Evolutionary conservation across 345 rosid species (phyloP).

Genomic region (Bretschneidera sinensis): DNA sequence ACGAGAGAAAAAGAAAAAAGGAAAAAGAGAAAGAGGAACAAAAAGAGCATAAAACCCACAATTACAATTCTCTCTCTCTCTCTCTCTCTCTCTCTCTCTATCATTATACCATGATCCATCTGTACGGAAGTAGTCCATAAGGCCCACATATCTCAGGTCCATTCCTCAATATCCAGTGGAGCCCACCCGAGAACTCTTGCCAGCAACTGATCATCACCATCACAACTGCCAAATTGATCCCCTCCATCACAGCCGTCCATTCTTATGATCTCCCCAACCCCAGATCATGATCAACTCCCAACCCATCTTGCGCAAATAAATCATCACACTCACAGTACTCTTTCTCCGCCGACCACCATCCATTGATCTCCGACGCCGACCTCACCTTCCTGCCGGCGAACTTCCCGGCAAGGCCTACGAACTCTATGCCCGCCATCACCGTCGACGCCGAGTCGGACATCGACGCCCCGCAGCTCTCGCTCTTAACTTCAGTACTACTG

Average conservation of each 20-base stretch:
- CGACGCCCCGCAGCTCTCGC: slow-evolving; percentile 42
- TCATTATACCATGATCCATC: too few species aligned
- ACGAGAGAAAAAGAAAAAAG: too few species aligned
- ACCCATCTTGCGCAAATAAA: too few species aligned
- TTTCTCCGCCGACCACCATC: not conserved
- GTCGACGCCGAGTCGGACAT: slow-evolving; percentile 29
- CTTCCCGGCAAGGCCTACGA: slow-evolving; percentile 11
- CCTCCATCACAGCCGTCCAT: slow-evolving; percentile 22
- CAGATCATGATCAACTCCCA: too few species aligned
- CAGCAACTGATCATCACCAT: slow-evolving; percentile 36
- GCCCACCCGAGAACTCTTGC: slow-evolving; percentile 26
- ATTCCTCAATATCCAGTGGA: slow-evolving; percentile 23
- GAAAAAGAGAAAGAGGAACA: too few species aligned
- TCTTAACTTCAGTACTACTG: slow-evolving; percentile 6
- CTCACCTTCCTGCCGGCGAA: not conserved
- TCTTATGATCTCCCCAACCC: not conserved
- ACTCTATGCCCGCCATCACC: slow-evolving; percentile 33
- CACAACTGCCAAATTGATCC: too few species aligned
- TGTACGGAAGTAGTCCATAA: not conserved
- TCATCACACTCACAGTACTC: not conserved
- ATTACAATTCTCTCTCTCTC: too few species aligned
- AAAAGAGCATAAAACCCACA: too few species aligned
- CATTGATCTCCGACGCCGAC: not conserved
- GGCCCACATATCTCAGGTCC: slow-evolving; percentile 14
- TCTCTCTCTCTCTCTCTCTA: too few species aligned